Base-by-base conservation (phyloP, 306 rosid species). In the Ormosia semicastrata region DNA sequence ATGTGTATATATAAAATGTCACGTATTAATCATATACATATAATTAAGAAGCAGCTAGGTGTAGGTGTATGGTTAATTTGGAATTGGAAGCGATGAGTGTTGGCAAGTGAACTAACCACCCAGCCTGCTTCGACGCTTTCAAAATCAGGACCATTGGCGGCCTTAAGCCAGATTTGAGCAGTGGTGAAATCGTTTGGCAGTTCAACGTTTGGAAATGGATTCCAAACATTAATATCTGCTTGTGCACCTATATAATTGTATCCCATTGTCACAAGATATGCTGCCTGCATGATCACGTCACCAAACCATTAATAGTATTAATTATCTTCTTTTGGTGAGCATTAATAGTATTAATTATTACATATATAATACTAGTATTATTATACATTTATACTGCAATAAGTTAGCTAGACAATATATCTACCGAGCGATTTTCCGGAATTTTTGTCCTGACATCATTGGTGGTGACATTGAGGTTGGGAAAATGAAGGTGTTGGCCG, bases 51-150 rank as follows among this genome's bases (percentile, higher is more conserved):
- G 60, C 7, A 59, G n/a, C n/a, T 4, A 49, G 54, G 1, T 54
- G 2, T 5, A 6, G 6, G 56, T 24, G 14, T 18, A 10, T 17
- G 8, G 8, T 67, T 40, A 29, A 14, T 50, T 50, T 44, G 59
- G 30, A 71, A 3, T 50, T 49, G 46, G 36, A 9, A 18, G 50
- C 34, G 4, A 15, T 57, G 2, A 17, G 66, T 46, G 34, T 68
- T 73, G 41, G 44, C 0, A 39, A 2, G 47, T 11, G 14, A 24
- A 75, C 75, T 13, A n/a, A 89, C 95, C 88, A 70, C 67, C 97
- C 93, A 90, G 70, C 95, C 97, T 15, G 92, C 64, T 82, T 92
- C 98, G 0, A 90, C 67, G 8, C 93, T 92, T 15, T 92, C 97
- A 69, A 91, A 91, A 57, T 11, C 13, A 3, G 69, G 37, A 3